A percentile compares a stretch with the other conserved stretches of the same genome.
phyloP scores from a whole-genome alignment of 2,329 filamentous ascomycete genomes.

The Fusarium mundagurra region DNA sequence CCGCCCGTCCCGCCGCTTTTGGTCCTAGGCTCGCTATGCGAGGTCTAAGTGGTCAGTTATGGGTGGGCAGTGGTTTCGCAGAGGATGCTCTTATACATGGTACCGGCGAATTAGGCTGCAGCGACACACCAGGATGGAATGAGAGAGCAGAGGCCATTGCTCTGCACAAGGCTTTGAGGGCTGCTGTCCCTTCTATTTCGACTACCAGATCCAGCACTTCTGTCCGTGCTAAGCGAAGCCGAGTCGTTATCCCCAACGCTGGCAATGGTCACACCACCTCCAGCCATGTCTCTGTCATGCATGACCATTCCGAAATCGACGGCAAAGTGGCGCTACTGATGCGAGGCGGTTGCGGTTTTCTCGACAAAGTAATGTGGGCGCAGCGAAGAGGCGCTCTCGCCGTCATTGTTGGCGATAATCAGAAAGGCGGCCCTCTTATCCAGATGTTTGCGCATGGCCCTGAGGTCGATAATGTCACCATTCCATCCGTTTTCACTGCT shows the following conservation, averaged over 20 bases:
- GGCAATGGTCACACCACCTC: constrained; percentile 49
- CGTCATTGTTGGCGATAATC: constrained; percentile 93
- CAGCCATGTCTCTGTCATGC: constrained; percentile 86
- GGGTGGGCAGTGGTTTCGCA: constrained; percentile 92
- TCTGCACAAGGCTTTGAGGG: constrained; percentile 53
- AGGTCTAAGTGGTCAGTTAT: constrained; percentile 88
- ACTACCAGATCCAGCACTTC: constrained; percentile 29
- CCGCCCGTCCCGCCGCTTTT: constrained; percentile 92
- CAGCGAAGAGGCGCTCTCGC: constrained; percentile 89
- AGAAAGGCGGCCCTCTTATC: constrained; percentile 86
- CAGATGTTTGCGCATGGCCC: constrained; percentile 99
- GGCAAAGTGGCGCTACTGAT: constrained; percentile 93
- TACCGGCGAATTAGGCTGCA: constrained; percentile 92
- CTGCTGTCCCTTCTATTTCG: constrained; percentile 35
- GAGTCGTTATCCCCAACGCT: constrained; percentile 48
- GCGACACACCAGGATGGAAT: constrained; percentile 90
- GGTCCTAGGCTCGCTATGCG: constrained; percentile 79
- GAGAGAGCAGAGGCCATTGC: constrained; percentile 63
- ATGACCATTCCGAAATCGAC: constrained; percentile 90
- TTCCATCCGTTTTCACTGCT: constrained; percentile 94
- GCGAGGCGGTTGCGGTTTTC: constrained; percentile 92
- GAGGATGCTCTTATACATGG: constrained; percentile 74
- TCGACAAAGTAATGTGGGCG: constrained; percentile 97
- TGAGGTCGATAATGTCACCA: constrained; percentile 87
- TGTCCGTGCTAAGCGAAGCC: constrained; percentile 43